These are phyloP conservation scores for Fusarium sp. DNA, from an alignment of 2,329 filamentous ascomycete species.

Conservation along the genomic window DNA sequence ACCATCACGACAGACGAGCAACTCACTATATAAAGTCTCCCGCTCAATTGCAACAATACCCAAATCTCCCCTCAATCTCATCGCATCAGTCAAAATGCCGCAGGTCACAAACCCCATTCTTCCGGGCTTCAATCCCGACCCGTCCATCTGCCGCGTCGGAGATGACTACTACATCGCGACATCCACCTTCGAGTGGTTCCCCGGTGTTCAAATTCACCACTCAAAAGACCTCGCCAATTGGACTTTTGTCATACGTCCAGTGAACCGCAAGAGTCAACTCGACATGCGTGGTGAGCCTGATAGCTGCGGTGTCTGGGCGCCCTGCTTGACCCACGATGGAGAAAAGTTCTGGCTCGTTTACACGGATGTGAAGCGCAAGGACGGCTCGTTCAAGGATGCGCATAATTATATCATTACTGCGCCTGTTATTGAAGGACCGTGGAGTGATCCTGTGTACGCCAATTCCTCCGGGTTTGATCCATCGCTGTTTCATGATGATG, in stretches of 20 bases:
- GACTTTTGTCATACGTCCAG: slow-evolving; percentile 58
- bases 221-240: slow-evolving; percentile 65
- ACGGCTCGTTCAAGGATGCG: slow-evolving; percentile 72
- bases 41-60: not conserved
- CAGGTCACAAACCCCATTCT: slow-evolving; percentile 65
- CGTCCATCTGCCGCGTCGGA: slow-evolving; percentile 63
- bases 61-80: not conserved
- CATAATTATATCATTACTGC: slow-evolving; percentile 72
- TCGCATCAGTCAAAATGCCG: slow-evolving; percentile 52
- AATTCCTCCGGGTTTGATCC: slow-evolving; percentile 74
- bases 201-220: slow-evolving; percentile 66
- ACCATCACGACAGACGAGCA: not conserved
- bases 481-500: slow-evolving; percentile 67
- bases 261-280: slow-evolving; percentile 62
- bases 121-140: slow-evolving; percentile 67
- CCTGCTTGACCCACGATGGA: slow-evolving; percentile 71
- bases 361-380: slow-evolving; percentile 74
- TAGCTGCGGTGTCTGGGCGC: slow-evolving; percentile 72
- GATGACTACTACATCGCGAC: slow-evolving; percentile 67
- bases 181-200: slow-evolving; percentile 67
- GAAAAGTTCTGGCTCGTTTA: slow-evolving; percentile 72
- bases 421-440: slow-evolving; percentile 65
- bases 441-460: slow-evolving; percentile 69
- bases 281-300: slow-evolving; percentile 70
- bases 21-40: slow-evolving; percentile 9